These are phyloP conservation scores for Brassica balearica DNA, from an alignment of 441 rosid species.

Conservation along the genomic window DNA sequence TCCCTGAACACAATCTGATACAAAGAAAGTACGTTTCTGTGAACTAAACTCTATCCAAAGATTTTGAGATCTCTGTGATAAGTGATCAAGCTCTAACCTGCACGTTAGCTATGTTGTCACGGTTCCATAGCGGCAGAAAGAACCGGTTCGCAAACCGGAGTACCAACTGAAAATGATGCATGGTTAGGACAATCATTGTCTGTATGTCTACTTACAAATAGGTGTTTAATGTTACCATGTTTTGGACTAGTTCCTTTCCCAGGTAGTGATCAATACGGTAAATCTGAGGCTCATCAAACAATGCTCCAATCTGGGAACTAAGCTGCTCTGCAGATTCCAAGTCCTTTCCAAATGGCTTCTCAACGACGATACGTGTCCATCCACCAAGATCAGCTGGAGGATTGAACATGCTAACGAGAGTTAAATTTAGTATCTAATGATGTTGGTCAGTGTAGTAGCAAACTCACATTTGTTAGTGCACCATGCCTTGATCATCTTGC, in stretches of 20 bases:
- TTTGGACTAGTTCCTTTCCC: conserved; percentile 98
- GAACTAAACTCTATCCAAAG: conserved; percentile 2
- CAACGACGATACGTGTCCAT: conserved; percentile 98
- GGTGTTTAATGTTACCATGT: conserved; percentile 81
- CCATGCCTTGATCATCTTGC: conserved; percentile 84
- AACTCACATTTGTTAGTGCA: conserved; percentile 89
- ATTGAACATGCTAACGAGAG: not conserved
- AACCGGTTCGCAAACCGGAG: conserved; percentile 98
- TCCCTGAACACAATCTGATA: conserved; percentile 98
- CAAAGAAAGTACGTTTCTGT: too few species aligned
- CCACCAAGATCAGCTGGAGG: conserved; percentile 88
- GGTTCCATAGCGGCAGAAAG: conserved; percentile 98
- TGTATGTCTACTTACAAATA: not conserved
- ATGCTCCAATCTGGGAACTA: conserved; percentile 85
- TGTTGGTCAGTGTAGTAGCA: not conserved
- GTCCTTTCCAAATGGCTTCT: conserved; percentile 98
- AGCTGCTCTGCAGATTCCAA: conserved; percentile 85
- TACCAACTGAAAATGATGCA: conserved; percentile 69
- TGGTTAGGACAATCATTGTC: conserved; percentile 30
- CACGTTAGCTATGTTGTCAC: conserved; percentile 93
- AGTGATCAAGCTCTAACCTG: conserved; percentile 64
- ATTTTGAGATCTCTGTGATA: not conserved
- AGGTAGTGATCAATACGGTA: conserved; percentile 97
- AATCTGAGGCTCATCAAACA: conserved; percentile 92
- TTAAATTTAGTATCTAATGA: not conserved